Evolutionary conservation across 257 asterid species (phyloP).

Genomic region (Jacaranda copaia): DNA sequence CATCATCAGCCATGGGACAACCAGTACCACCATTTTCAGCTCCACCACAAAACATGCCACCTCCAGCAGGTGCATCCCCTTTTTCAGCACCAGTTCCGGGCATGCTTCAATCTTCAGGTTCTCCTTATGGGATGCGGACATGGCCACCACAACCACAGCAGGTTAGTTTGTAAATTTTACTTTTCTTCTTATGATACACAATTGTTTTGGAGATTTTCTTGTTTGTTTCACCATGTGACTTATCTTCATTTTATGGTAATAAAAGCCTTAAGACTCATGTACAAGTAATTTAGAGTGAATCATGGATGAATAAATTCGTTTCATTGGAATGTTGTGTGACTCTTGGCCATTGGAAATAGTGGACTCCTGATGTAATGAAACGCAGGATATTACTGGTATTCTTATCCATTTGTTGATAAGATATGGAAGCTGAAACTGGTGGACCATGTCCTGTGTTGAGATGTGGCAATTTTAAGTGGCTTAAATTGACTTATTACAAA

Average conservation of each 20-base stretch:
- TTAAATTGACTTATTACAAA: background rate
- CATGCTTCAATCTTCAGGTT: slow-evolving; percentile 60
- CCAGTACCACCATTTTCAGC: slow-evolving; percentile 70
- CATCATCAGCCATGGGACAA: slow-evolving; percentile 64
- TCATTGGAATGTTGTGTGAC: slow-evolving; percentile 9
- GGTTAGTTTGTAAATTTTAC: slow-evolving; percentile 55
- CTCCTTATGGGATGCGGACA: slow-evolving; percentile 80
- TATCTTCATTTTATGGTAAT: slow-evolving; percentile 1
- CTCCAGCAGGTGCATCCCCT: slow-evolving; percentile 76
- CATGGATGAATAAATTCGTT: slow-evolving; percentile 19
- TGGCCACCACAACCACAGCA: slow-evolving; percentile 83
- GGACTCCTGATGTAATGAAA: slow-evolving; percentile 25
- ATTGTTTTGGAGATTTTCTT: background rate
- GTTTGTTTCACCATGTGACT: slow-evolving; percentile 15
- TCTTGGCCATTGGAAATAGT: slow-evolving; percentile 19
- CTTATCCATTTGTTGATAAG: background rate
- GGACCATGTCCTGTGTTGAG: slow-evolving; percentile 19
- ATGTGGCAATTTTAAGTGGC: slow-evolving; percentile 11
- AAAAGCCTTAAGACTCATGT: background rate
- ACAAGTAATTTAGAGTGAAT: slow-evolving; percentile 9
- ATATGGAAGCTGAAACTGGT: background rate
- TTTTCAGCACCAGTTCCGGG: slow-evolving; percentile 66
- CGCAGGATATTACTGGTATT: background rate
- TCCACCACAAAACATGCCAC: slow-evolving; percentile 58
- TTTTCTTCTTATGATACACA: background rate